phyloP scores from a whole-genome alignment of 2,329 filamentous ascomycete genomes.

The Cordyceps cateniannulata region DNA sequence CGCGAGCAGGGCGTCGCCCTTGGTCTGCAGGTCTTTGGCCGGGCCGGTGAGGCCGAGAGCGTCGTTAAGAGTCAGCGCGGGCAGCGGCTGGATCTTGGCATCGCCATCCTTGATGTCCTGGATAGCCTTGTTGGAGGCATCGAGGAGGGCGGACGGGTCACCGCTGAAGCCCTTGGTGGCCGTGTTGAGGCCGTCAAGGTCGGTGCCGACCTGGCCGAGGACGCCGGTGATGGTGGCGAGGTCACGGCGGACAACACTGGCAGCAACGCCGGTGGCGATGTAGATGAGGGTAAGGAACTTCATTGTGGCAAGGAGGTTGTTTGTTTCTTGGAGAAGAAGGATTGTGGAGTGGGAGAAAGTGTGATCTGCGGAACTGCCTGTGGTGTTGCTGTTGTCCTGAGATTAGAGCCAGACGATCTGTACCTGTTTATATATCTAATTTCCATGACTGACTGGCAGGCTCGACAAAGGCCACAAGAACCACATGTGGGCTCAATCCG shows the following conservation, averaged over 20 bases:
- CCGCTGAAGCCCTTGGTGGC: slow-evolving; percentile 21
- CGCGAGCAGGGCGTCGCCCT: slow-evolving; percentile 20
- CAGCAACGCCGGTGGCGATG: background rate
- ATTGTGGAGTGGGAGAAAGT: background rate
- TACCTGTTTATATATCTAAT: background rate
- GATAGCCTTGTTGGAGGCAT: slow-evolving; percentile 18
- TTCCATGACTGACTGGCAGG: background rate
- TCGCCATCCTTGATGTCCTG: slow-evolving; percentile 16
- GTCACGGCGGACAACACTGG: slow-evolving; percentile 14
- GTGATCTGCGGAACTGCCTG: background rate
- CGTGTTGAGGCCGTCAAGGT: slow-evolving; percentile 18
- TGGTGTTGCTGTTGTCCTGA: background rate
- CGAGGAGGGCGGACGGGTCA: slow-evolving; percentile 16
- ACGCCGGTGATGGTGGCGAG: slow-evolving; percentile 13
- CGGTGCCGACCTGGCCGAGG: slow-evolving; percentile 8
- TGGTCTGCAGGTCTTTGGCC: slow-evolving; percentile 20
- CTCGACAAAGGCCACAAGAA: too few relatives aligned
- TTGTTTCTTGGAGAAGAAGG: background rate
- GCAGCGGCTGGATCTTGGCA: slow-evolving; percentile 14
- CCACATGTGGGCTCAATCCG: background rate
- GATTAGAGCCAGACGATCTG: background rate
- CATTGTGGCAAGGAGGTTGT: background rate
- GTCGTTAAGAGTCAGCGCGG: slow-evolving; percentile 14
- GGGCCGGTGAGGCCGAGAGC: slow-evolving; percentile 16
- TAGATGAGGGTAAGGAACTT: background rate